Evolutionary conservation across 176 grass and related monocot species (phyloP).

Genomic region (Cenchrus americanus): DNA sequence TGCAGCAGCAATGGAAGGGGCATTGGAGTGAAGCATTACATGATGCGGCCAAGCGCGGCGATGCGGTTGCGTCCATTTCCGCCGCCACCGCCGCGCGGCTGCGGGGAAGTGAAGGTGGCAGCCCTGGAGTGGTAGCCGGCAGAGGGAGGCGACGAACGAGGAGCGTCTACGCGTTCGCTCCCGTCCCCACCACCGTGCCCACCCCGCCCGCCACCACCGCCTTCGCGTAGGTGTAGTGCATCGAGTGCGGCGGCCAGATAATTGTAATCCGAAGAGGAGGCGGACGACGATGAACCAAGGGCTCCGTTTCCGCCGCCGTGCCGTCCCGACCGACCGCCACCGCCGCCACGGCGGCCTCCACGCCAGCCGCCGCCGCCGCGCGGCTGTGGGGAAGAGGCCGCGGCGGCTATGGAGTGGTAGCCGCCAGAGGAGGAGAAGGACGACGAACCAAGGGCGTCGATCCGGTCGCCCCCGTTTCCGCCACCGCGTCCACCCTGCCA

Average conservation of each 20-base stretch:
- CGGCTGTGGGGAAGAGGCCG: slow-evolving; percentile 40
- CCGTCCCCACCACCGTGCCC: slow-evolving; percentile 16
- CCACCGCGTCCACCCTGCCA: background rate
- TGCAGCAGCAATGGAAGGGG: background rate
- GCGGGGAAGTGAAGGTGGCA: slow-evolving; percentile 41
- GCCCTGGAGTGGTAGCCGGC: slow-evolving; percentile 39
- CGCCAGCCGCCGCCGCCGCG: slow-evolving; percentile 41
- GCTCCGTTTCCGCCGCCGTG: too few species aligned
- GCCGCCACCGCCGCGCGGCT: slow-evolving; percentile 24
- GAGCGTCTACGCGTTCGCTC: slow-evolving; percentile 58
- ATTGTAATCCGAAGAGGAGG: too few species aligned
- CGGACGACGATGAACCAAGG: too few species aligned
- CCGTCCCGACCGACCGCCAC: background rate
- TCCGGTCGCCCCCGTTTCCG: slow-evolving; percentile 39
- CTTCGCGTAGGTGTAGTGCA: background rate
- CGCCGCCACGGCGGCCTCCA: background rate
- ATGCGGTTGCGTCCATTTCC: slow-evolving; percentile 32
- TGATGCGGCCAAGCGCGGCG: slow-evolving; percentile 71
- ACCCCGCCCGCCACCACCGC: background rate
- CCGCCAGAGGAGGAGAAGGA: slow-evolving; percentile 36
- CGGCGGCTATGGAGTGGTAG: slow-evolving; percentile 45
- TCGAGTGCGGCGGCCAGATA: too few species aligned
- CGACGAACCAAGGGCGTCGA: slow-evolving; percentile 53
- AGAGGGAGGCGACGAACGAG: slow-evolving; percentile 9
- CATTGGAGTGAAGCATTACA: slow-evolving; percentile 43